Conservation (phyloP, 192 early-diverging fungal species). For the Lobosporangium transversale region DNA sequence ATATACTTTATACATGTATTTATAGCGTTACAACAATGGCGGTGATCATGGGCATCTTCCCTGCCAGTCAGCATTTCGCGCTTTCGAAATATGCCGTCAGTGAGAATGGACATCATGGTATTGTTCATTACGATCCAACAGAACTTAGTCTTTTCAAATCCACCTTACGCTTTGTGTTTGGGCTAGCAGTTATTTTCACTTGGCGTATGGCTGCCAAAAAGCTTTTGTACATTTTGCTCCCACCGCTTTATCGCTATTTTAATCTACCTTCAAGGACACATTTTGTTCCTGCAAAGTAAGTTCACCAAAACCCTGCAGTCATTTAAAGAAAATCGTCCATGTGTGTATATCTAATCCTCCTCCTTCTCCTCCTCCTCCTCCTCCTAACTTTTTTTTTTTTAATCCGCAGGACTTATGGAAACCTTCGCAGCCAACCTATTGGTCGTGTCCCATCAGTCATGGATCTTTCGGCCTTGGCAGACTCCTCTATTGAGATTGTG, state of each 20-base stretch:
- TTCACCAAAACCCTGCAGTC: too few relatives aligned
- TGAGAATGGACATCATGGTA: constrained; percentile 23
- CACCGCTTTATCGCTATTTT: constrained; percentile 62
- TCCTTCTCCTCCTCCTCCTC: background rate
- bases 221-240: constrained; percentile 56
- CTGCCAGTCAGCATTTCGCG: constrained; percentile 46
- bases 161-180: constrained; percentile 50
- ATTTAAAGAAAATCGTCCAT: too few relatives aligned
- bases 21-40: constrained; percentile 45
- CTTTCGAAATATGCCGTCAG: constrained; percentile 27
- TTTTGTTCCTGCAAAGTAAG: constrained; percentile 48
- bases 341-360: too few relatives aligned
- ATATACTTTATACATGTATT: background rate
- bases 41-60: constrained; percentile 49
- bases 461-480: constrained; percentile 41
- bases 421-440: constrained; percentile 42
- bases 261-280: constrained; percentile 59
- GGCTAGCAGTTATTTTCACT: constrained; percentile 59
- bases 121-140: constrained; percentile 35
- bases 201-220: constrained; percentile 64
- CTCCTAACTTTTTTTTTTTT: background rate
- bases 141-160: constrained; percentile 26
- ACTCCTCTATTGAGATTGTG: constrained; percentile 56
- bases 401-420: constrained; percentile 38
- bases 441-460: constrained; percentile 45